Evolutionary conservation across 148 eudicot species (phyloP), one percentile per base, ranked within the genome.

Genomic region (Rhododendron simsii): DNA sequence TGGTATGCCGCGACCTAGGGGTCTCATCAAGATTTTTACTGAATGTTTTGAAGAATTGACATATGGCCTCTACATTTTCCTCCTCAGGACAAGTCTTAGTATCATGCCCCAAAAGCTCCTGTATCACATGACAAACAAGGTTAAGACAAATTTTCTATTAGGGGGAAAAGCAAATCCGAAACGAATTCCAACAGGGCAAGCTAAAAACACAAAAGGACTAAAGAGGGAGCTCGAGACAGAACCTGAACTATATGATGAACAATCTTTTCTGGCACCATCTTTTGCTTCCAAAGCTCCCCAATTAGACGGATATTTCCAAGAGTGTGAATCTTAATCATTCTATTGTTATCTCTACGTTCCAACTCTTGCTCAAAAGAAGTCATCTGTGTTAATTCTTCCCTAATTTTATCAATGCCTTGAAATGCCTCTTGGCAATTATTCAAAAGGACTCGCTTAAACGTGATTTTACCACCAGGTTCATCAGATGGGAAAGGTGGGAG

Each of bases 201-300:
- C 69, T 61, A 61, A 61, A 23, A 61, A 61, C 28, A 61, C 26
- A 0, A 23, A 23, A 41, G 44, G 50, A 47, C 50, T 9, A 47
- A 47, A 47, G 12, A 47, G 50, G 50, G 7, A 41, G 78, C 53
- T 65, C 26, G 21, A 78, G 20, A 41, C 13, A 84, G 28, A 87
- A 97, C 99, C 99, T 91, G 95, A 85, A 93, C 93, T 87, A 97
- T 93, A 85, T 97, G 96, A 90, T 93, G 99, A 85, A 93, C 98
- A 85, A 95, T 94, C 93, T 85, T 97, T 87, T 97, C 98, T 30
- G 96, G 93, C n/a, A 97, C 96, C 99, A 97, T 97, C 88, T 91
- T 95, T 87, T 94, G 98, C 92, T 94, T 97, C 87, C 95, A 75
- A 89, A 97, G 99, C 91, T 97, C 99, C 39, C 99, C 99, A 91